Evolutionary conservation across 2,329 filamentous ascomycete genomes (phyloP).

Genomic region (Penicillium sp.): DNA sequence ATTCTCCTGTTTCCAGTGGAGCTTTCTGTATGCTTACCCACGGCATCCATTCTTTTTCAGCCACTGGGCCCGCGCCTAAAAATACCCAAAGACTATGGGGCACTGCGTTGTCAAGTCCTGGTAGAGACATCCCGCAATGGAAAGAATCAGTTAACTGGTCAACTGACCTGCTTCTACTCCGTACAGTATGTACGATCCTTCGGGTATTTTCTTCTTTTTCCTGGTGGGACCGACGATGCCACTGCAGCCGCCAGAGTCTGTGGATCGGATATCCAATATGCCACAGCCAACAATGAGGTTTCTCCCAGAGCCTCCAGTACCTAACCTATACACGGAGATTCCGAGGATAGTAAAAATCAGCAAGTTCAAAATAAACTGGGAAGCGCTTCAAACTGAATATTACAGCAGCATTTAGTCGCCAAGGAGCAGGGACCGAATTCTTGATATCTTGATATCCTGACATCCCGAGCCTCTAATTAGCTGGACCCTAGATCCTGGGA

Average conservation of each 20-base stretch:
- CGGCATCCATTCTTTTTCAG: not conserved
- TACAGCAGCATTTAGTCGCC: too few species aligned
- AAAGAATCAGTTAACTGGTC: constrained; percentile 25
- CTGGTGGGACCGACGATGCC: not conserved
- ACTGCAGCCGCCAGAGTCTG: constrained; percentile 3
- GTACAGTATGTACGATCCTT: constrained; percentile 11
- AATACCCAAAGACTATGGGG: constrained; percentile 11
- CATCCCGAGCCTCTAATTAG: not conserved
- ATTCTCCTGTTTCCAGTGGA: constrained; percentile 7
- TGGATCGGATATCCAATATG: not conserved
- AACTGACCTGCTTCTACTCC: constrained; percentile 18
- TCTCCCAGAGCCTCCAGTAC: not conserved
- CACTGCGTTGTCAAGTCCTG: not conserved
- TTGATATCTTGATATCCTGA: constrained; percentile 3
- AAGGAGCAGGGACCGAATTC: not conserved
- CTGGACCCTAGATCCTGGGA: not conserved
- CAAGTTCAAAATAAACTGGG: not conserved
- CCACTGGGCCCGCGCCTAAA: constrained; percentile 12
- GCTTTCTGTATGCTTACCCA: constrained; percentile 6
- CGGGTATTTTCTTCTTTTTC: constrained; percentile 6
- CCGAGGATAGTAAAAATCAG: not conserved
- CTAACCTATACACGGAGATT: constrained; percentile 2
- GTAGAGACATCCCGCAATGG: not conserved
- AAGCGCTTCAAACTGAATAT: not conserved
- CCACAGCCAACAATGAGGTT: too few species aligned